Evolutionary conservation across 2,329 filamentous ascomycete genomes (phyloP).

Genomic region (Ophiostoma sp.): DNA sequence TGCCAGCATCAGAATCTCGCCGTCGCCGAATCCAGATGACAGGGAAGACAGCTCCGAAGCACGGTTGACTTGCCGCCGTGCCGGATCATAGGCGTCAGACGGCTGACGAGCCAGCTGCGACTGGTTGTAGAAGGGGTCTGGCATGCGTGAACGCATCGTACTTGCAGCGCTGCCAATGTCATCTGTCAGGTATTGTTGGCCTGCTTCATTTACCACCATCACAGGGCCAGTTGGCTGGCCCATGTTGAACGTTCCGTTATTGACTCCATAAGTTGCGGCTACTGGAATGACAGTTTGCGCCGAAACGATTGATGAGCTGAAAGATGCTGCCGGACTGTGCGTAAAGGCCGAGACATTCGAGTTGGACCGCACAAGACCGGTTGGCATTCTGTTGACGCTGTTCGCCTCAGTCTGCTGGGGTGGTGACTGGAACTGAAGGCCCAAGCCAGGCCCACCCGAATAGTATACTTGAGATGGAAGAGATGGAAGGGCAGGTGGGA

Average conservation of each 20-base stretch:
- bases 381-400: not conserved
- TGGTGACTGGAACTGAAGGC: constrained; percentile 28
- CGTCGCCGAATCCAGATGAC: constrained; percentile 65
- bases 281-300: constrained; percentile 31
- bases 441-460: constrained; percentile 32
- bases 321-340: constrained; percentile 34
- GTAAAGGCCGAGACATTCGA: constrained; percentile 28
- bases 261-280: not conserved
- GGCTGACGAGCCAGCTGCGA: constrained; percentile 42
- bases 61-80: constrained; percentile 42
- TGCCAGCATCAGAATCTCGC: constrained; percentile 51
- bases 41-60: constrained; percentile 59
- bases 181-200: not conserved
- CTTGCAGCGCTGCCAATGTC: constrained; percentile 26
- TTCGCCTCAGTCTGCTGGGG: constrained; percentile 9
- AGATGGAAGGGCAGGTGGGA: constrained; percentile 13
- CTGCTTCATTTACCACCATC: not conserved
- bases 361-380: constrained; percentile 22
- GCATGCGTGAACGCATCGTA: constrained; percentile 41
- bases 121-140: constrained; percentile 43
- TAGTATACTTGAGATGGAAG: constrained; percentile 24
- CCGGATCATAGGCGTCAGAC: constrained; percentile 40
- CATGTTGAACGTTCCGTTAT: not conserved
- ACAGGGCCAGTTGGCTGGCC: not conserved
- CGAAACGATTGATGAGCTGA: constrained; percentile 35